phyloP scores from a whole-genome alignment of 2,329 filamentous ascomycete species.

The Aureobasidium lini region DNA sequence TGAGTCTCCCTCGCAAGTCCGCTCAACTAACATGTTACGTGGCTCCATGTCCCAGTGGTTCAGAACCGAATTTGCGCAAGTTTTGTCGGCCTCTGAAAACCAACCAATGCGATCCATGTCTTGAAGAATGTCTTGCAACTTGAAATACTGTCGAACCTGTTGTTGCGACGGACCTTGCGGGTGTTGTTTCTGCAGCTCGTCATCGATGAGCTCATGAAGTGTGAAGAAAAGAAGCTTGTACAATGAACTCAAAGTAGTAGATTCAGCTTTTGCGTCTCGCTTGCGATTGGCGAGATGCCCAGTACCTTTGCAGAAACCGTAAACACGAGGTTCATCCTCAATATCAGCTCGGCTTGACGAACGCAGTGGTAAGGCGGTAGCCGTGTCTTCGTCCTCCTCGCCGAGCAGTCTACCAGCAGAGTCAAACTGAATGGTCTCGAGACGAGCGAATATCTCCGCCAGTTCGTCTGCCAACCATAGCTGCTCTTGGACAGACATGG shows the following conservation, averaged over 20 bases:
- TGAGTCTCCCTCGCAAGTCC: background rate
- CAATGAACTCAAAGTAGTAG: background rate
- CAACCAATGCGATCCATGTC: background rate
- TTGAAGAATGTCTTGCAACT: background rate
- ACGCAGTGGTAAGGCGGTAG: background rate
- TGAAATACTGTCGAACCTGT: background rate
- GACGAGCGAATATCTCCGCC: background rate
- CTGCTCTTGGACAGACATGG: background rate
- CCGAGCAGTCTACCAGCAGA: background rate
- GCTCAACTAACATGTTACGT: background rate
- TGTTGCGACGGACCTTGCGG: background rate
- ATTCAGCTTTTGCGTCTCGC: background rate
- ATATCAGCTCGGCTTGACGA: background rate
- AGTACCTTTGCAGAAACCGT: background rate
- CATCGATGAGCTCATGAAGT: background rate
- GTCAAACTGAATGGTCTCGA: background rate
- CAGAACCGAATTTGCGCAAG: background rate
- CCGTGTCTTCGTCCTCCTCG: background rate
- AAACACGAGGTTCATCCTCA: background rate
- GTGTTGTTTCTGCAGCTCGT: background rate
- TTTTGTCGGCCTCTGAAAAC: background rate
- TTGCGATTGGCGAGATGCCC: background rate
- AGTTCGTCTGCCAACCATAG: background rate
- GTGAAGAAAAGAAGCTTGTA: background rate
- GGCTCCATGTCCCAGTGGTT: background rate